These are phyloP conservation scores for Lachnellula subtilissima DNA, from an alignment of 2,329 filamentous ascomycete genomes.

Conservation along the genomic window DNA sequence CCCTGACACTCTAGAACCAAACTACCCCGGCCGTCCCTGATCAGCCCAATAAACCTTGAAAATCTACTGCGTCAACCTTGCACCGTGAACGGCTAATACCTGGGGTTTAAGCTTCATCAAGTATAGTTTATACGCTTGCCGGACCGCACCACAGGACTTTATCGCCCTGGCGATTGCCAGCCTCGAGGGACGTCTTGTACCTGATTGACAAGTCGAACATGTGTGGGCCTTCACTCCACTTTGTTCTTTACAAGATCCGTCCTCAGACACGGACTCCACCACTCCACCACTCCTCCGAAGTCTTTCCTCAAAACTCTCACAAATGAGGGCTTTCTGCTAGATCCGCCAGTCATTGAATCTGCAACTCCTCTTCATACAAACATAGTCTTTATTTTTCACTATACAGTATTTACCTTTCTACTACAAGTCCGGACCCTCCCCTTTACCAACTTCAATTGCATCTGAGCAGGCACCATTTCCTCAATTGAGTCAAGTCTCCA, in stretches of 20 bases:
- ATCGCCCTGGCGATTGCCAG: slow-evolving; percentile 1
- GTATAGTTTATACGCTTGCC: slow-evolving; percentile 2
- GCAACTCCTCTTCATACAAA: not conserved
- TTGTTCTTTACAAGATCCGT: slow-evolving; percentile 16
- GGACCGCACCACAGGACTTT: slow-evolving; percentile 5
- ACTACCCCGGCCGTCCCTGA: slow-evolving; percentile 5
- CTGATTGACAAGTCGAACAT: slow-evolving; percentile 19
- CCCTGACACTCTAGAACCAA: slow-evolving; percentile 1
- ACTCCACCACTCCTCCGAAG: slow-evolving; percentile 12
- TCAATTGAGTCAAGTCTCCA: not conserved
- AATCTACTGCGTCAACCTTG: slow-evolving; percentile 14
- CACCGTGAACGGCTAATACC: slow-evolving; percentile 18
- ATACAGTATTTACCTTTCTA: slow-evolving; percentile 3
- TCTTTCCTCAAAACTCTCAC: slow-evolving; percentile 8
- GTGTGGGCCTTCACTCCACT: slow-evolving; percentile 12
- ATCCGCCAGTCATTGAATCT: not conserved
- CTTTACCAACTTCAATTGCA: not conserved
- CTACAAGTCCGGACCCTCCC: slow-evolving; percentile 15
- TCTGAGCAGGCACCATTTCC: not conserved
- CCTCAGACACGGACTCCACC: slow-evolving; percentile 22
- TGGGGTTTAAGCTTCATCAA: slow-evolving; percentile 12
- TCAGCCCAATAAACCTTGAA: slow-evolving; percentile 16
- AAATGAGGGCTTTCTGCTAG: slow-evolving; percentile 15
- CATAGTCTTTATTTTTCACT: not conserved
- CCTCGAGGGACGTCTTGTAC: slow-evolving; percentile 11